Base-by-base conservation (phyloP, 2,329 filamentous ascomycete genomes). In the Trichoderma sp. region DNA sequence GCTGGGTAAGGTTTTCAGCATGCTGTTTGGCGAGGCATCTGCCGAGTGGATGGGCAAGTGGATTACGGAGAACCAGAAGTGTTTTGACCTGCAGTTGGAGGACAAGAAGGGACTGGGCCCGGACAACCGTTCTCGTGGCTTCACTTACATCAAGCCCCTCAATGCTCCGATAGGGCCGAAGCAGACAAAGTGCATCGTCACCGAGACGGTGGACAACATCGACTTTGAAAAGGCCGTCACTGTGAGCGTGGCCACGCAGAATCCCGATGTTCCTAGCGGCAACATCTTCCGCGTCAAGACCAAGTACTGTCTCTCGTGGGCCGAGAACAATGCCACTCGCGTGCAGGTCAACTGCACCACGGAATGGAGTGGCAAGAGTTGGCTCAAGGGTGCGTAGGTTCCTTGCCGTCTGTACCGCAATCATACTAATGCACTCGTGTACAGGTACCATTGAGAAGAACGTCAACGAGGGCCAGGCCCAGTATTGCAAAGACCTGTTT, bases 361-460 rank as follows among this genome's bases (percentile, higher is more conserved):
- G 50, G 96, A 99, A 74, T 99, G 96, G 96, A 89, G 90, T 3
- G 93, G 93, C 71, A 99, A 98, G 83, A 97, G 93, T 80, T 99
- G 95, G 95, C 80, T 99, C 52, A 97, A 95, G 81, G 92, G 93
- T 96, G 81, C 74, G 82, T 74, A 6, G 5, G 12, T 12, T 17
- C 17, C 5, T 48, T 14, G 14, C 48, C 52, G 12, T 45, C 21
- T 45, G 6, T 28, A 21, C 9, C 26, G 12, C 3, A 51, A 28
- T n/a, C 34, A 10, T 66, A 57, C 76, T 81, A 68, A 82, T 66
- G 41, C 10, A 19, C 3, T 5, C 57, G 60, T 0, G 3, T 34
- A 50, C 69, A 97, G 93, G 91, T 68, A 91, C 95, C 2, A 99
- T 99, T 71, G 95, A 99, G 75, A 97, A 97, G 76, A 94, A 92